Evolutionary conservation across 1,284 basidiomycete genomes (phyloP), one percentile per base, ranked within the genome.

Genomic region (Neolentinus lepideus): DNA sequence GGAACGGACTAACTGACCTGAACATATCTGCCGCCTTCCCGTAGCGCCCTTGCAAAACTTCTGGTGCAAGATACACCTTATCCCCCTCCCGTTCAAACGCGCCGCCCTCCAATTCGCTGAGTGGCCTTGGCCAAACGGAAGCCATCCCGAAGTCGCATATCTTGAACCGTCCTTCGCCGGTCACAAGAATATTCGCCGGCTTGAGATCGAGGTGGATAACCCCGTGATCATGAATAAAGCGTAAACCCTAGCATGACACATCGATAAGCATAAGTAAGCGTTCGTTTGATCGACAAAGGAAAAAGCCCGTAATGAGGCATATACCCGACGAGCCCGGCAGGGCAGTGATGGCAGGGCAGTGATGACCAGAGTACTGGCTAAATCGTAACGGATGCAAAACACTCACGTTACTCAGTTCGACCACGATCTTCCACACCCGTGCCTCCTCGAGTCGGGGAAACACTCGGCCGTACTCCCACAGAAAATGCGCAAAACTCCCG

Each of bases 71-170:
- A 75, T 99, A 99, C 60, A 97, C 80, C 66, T 98, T 90, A 71
- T 99, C 97, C 10, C 97, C 97, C 71, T 99, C 97, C 22, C 95
- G 81, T 71, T 97, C 94, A 65, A 94, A 94, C 38, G 38, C 19
- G 45, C 81, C 84, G 57, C 79, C 79, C 19, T 21, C 19, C 74
- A 73, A 45, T 45, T 72, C 70, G 59, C 68, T 56, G 64, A 67
- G 58, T 63, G 60, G 74, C 47, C 92, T 77, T 2, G 92, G 92
- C 87, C 90, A 93, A 53, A 90, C 64, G 2, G 90, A 88, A 4
- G 94, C 94, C 80, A 98, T 89, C n/a, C 97, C 97, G 77, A 99
- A 99, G 71, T 99, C 97, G 14, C 94, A 94, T 67, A 99, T 95
- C 77, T 95, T 97, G 73, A 99, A 89, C 26, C 90, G 84, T 4